Evolutionary conservation across 345 rosid genomes (phyloP).

Genomic region (Conringia planisiliqua): DNA sequence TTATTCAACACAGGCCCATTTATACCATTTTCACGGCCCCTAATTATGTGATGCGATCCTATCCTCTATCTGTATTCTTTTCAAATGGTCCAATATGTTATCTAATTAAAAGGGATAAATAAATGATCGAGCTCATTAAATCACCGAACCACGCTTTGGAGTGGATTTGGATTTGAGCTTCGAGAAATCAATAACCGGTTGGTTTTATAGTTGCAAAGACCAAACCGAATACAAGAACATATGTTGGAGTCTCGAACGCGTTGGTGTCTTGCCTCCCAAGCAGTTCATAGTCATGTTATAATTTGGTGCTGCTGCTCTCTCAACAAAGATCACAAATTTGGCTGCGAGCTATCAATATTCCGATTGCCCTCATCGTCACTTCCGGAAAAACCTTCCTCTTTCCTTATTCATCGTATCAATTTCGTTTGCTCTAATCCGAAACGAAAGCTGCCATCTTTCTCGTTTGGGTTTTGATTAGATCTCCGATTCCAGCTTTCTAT

Average conservation of each 20-base stretch:
- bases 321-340: neutral
- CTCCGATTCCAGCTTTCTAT: neutral
- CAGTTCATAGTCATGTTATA: neutral
- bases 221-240: slow-evolving; percentile 12
- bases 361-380: neutral
- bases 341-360: neutral
- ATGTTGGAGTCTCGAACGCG: slow-evolving; percentile 28
- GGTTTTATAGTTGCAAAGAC: neutral
- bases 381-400: neutral
- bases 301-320: neutral
- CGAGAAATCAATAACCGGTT: neutral
- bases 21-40: neutral
- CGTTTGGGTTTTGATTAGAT: slow-evolving; percentile 11
- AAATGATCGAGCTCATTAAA: too few relatives aligned
- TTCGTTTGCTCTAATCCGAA: neutral
- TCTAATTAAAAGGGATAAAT: too few relatives aligned
- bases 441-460: slow-evolving; percentile 12
- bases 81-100: neutral
- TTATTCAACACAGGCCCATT: slow-evolving; percentile 3
- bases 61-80: neutral
- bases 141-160: neutral
- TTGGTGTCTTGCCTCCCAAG: slow-evolving; percentile 30
- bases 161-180: neutral
- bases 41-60: neutral
- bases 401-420: neutral